Base-by-base conservation (phyloP, 2,329 filamentous ascomycete genomes). In the Lizonia empirigonia region DNA sequence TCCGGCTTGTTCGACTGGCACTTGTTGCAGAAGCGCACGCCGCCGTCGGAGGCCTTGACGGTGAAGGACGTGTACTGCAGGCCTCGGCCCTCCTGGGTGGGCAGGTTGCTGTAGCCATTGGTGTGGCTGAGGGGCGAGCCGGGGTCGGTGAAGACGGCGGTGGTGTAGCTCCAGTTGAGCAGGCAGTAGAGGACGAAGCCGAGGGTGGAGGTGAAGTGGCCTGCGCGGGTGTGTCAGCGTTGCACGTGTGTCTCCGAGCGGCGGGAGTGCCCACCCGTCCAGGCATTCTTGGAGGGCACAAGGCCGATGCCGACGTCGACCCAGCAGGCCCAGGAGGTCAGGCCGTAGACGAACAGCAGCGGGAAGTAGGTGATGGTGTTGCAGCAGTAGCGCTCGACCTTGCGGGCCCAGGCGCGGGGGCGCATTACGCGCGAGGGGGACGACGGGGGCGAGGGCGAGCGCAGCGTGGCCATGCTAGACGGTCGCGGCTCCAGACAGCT, bases 261-360 rank as follows among this genome's bases (percentile, higher is more conserved):
- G 37, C 12, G 34, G 35, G 50, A 41, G 33, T 10, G 55, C 64
- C 42, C 60, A 73, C 70, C 70, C 44, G 70, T 72, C 70, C 70
- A 73, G 53, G 53, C 59, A 49, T 69, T 64, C 61, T 68, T 71
- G 6, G 64, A 58, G 1, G 70, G 64, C 46, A 58, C 60, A 37
- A 73, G 65, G 44, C 90, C 89, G 53, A 96, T 89, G 49, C 80
- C 86, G 38, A 89, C 82, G 63, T 92, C 83, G 7, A 96, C 91
- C 82, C 89, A 97, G n/a, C 88, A 84, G 2, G 91, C 92, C 94
- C 94, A 99, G 9, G 88, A 88, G n/a, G 91, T 93, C 60, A 97
- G 74, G 48, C 88, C 83, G 68, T 96, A 97, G 51, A 97, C 90
- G 69, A 97, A 96, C 22, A 79, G 78, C 15, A 97, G 80, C n/a